phyloP scores from a whole-genome alignment of 75 land plant genomes.

The Cupressus sempervirens region DNA sequence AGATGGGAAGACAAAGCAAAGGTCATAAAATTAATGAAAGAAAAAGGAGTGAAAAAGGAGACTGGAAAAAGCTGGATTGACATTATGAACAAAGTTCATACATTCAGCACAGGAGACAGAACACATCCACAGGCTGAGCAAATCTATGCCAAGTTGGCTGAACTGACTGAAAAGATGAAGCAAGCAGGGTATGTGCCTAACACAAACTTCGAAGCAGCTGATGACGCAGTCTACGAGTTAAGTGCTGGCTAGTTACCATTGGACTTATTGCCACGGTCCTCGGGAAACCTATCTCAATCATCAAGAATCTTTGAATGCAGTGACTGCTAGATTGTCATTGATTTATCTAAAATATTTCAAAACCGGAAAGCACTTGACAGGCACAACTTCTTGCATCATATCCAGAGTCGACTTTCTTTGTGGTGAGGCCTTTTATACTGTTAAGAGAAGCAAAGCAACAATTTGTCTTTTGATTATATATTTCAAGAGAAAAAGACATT shows the following conservation, averaged over 20 bases:
- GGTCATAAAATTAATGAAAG: neutral
- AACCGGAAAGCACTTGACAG: neutral
- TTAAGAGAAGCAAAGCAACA: neutral
- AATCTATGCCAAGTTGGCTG: constrained; percentile 20
- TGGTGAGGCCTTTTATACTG: too few relatives aligned
- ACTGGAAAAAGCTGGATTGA: constrained; percentile 15
- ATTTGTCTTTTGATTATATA: neutral
- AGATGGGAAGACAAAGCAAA: constrained; percentile 14
- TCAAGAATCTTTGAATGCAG: constrained; percentile 6
- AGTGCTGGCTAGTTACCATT: constrained; percentile 5
- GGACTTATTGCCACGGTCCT: constrained; percentile 3
- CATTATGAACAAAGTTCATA: constrained; percentile 12
- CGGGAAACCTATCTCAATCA: constrained; percentile 6
- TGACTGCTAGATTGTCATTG: constrained; percentile 12
- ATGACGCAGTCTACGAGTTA: constrained; percentile 1
- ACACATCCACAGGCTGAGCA: constrained; percentile 17
- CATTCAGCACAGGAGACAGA: constrained; percentile 14
- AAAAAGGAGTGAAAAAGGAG: constrained; percentile 20
- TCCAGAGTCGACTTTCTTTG: neutral
- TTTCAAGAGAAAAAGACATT: neutral
- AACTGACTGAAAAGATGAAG: constrained; percentile 13
- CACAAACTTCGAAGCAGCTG: constrained; percentile 6
- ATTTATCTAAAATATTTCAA: constrained; percentile 12
- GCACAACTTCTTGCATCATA: neutral
- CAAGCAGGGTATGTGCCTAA: constrained; percentile 19